Evolutionary conservation across 2,329 filamentous ascomycete genomes (phyloP).

Genomic region (Hymenotorrendiella dingleyae): DNA sequence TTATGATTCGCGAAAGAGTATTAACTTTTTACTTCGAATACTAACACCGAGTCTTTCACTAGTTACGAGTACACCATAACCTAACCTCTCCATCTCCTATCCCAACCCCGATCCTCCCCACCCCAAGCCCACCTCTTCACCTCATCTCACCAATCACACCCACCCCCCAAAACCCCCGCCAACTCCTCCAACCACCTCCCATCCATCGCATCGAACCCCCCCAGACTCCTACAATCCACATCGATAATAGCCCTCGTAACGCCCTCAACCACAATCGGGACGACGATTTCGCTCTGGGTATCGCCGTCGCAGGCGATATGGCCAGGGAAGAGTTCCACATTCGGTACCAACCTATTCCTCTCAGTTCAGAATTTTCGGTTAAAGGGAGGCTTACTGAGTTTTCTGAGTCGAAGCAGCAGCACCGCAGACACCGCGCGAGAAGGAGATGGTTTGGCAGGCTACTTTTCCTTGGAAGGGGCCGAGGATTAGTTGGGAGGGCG

Average conservation of each 20-base stretch:
- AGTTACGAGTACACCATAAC: too few relatives aligned
- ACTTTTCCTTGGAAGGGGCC: slow-evolving; percentile 77
- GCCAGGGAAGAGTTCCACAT: slow-evolving; percentile 70
- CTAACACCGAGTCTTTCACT: too few relatives aligned
- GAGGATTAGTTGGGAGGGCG: slow-evolving; percentile 55
- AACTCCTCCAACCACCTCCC: slow-evolving; percentile 59
- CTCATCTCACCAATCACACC: slow-evolving; percentile 56
- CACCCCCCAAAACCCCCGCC: slow-evolving; percentile 50
- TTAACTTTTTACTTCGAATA: too few relatives aligned
- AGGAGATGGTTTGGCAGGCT: slow-evolving; percentile 71
- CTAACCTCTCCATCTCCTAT: too few relatives aligned
- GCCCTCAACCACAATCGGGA: slow-evolving; percentile 49
- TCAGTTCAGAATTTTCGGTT: too few relatives aligned
- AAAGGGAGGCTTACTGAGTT: too few relatives aligned
- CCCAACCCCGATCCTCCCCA: neutral
- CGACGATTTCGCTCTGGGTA: slow-evolving; percentile 75
- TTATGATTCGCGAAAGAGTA: too few relatives aligned
- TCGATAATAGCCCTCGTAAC: slow-evolving; percentile 71
- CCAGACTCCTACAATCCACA: slow-evolving; percentile 63
- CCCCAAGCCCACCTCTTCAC: neutral
- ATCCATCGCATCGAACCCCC: slow-evolving; percentile 67
- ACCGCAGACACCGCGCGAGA: slow-evolving; percentile 72
- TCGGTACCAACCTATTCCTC: too few relatives aligned
- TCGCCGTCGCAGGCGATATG: slow-evolving; percentile 78
- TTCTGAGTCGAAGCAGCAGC: slow-evolving; percentile 52